Percentiles rank a stretch among this genome's conserved stretches.
These are phyloP conservation scores for Mucor ambiguus DNA, from an alignment of 371 early-diverging fungal genomes.

Conservation along the genomic window DNA sequence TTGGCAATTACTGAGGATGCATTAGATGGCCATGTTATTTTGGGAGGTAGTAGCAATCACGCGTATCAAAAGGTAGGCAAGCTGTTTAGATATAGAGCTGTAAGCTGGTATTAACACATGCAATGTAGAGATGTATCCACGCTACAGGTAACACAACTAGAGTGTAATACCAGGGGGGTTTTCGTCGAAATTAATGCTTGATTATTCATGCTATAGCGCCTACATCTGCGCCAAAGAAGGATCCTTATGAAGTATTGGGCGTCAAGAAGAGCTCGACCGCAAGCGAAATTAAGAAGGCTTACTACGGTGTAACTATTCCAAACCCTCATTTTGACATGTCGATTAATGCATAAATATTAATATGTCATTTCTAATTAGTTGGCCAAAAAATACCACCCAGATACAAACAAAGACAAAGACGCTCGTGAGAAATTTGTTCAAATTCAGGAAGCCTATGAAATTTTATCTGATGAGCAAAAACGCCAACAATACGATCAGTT, in stretches of 20 bases:
- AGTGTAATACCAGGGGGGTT: neutral
- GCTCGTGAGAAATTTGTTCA: slow-evolving; percentile 94
- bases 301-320: slow-evolving; percentile 70
- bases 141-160: slow-evolving; percentile 27
- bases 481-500: slow-evolving; percentile 86
- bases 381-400: slow-evolving; percentile 96
- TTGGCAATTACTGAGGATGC: neutral
- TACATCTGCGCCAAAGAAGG: slow-evolving; percentile 49
- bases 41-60: slow-evolving; percentile 10
- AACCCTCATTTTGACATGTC: neutral
- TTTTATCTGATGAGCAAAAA: slow-evolving; percentile 89
- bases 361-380: slow-evolving; percentile 46
- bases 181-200: neutral
- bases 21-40: slow-evolving; percentile 6
- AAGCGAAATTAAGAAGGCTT: slow-evolving; percentile 92
- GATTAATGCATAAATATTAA: slow-evolving; percentile 2
- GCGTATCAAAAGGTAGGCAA: slow-evolving; percentile 13
- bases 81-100: neutral
- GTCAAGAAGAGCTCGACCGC: slow-evolving; percentile 76
- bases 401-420: slow-evolving; percentile 86
- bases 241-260: slow-evolving; percentile 85
- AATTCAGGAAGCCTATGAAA: slow-evolving; percentile 96
- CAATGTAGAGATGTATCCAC: slow-evolving; percentile 26
- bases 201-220: slow-evolving; percentile 3
- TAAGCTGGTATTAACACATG: neutral